phyloP scores from a whole-genome alignment of 2,329 filamentous ascomycete genomes.

The Talaromyces sp. region DNA sequence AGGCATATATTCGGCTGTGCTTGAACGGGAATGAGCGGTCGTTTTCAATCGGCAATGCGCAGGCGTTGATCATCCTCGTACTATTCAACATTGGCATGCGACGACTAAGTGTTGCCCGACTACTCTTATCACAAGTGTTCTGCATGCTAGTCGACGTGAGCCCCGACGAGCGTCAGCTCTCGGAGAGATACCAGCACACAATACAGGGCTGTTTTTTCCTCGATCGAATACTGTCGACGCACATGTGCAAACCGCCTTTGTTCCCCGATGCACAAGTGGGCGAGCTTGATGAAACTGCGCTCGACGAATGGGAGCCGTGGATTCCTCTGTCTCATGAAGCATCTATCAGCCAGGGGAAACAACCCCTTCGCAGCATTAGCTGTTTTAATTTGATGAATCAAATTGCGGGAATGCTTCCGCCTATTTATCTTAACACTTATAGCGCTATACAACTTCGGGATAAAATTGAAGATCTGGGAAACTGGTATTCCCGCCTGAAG shows the following conservation, averaged over 20 bases:
- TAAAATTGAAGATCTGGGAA: conserved; percentile 5
- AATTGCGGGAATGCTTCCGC: conserved; percentile 4
- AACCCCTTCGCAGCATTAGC: conserved; percentile 9
- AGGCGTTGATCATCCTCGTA: conserved; percentile 54
- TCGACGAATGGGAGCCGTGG: conserved; percentile 11
- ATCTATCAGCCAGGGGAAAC: not conserved
- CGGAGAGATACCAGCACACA: conserved; percentile 18
- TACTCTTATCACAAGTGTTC: conserved; percentile 60
- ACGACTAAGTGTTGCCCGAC: conserved; percentile 56
- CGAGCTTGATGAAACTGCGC: conserved; percentile 8
- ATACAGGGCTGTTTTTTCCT: conserved; percentile 14
- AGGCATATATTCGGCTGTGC: conserved; percentile 49
- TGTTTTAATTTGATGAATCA: conserved; percentile 8
- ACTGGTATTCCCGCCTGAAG: conserved; percentile 7
- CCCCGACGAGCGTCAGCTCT: conserved; percentile 15
- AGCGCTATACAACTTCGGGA: conserved; percentile 1
- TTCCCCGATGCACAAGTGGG: conserved; percentile 1
- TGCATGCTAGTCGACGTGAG: conserved; percentile 46
- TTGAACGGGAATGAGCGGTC: conserved; percentile 37
- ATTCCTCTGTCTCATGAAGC: not conserved
- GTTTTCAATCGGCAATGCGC: conserved; percentile 48
- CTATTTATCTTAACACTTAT: not conserved
- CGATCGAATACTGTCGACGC: conserved; percentile 21
- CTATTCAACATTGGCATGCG: conserved; percentile 58
- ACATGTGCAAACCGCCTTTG: conserved; percentile 34